A percentile compares a stretch with the other conserved stretches of the same genome.
Conservation (phyloP, 1,284 basidiomycete genomes). For the Cryptococcus deneoformans region DNA sequence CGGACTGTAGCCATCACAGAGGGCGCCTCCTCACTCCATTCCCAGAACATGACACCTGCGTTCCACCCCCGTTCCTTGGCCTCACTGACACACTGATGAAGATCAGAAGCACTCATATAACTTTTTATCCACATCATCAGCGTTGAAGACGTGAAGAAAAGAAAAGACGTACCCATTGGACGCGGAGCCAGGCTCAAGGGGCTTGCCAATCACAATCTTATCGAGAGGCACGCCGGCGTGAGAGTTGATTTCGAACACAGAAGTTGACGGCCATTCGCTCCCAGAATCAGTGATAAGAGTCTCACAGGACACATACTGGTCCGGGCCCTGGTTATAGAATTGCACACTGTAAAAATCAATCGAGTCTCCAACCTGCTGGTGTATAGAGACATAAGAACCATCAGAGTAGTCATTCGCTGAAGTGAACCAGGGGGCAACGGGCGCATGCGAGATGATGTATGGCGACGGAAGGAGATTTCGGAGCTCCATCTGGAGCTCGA, state of each 20-base stretch:
- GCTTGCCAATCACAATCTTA: slow-evolving; percentile 50
- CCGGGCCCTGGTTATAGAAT: slow-evolving; percentile 49
- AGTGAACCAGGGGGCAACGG: slow-evolving; percentile 47
- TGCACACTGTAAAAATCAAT: slow-evolving; percentile 49
- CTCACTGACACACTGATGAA: slow-evolving; percentile 34
- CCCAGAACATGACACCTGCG: slow-evolving; percentile 51
- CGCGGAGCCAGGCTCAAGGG: slow-evolving; percentile 28
- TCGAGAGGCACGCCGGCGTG: slow-evolving; percentile 35
- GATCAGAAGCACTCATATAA: slow-evolving; percentile 28
- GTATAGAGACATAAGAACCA: slow-evolving; percentile 43
- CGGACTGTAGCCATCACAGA: slow-evolving; percentile 18
- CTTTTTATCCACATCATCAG: slow-evolving; percentile 6
- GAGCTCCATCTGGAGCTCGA: slow-evolving; percentile 45
- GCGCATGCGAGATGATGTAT: slow-evolving; percentile 47
- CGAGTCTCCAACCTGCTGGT: slow-evolving; percentile 30
- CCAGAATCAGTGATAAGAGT: slow-evolving; percentile 31
- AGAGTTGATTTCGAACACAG: slow-evolving; percentile 42
- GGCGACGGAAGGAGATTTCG: slow-evolving; percentile 35
- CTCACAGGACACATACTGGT: slow-evolving; percentile 35
- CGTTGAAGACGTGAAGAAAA: not conserved
- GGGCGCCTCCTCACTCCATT: slow-evolving; percentile 31
- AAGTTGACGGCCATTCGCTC: slow-evolving; percentile 36
- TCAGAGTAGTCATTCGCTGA: slow-evolving; percentile 28
- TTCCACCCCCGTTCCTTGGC: slow-evolving; percentile 45
- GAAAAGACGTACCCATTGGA: slow-evolving; percentile 25